Evolutionary conservation across 1,284 basidiomycete species (phyloP), one percentile per base, ranked within the genome.

Genomic region (Limonomyces culmigenus): DNA sequence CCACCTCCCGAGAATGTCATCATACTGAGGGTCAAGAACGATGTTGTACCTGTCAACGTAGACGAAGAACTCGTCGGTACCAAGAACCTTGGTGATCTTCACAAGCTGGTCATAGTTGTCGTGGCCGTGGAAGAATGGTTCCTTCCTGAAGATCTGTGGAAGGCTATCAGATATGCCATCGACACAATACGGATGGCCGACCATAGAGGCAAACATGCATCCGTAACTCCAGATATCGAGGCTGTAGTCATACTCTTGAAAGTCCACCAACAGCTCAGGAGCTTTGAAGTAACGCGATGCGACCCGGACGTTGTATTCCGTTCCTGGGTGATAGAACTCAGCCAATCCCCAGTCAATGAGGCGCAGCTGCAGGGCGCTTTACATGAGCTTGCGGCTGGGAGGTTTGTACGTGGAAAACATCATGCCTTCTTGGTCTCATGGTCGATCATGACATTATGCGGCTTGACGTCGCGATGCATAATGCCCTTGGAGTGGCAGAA

Each of bases 371-470:
- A 37, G 16, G 31, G 2, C 21, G 4, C 29, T 14, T 13, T 14
- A 5, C 23, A 15, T 19, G 16, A 14, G 18, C 14, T 41, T 27
- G 30, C 11, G 11, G 30, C 15, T 10, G 10, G 8, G 30, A 11
- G 16, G 10, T 15, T 8, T 15, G 11, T 32, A 6, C 6, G 8
- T 11, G 6, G 30, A 19, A 15, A 17, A 21, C n/a, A 13, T 27
- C 64, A 43, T 50, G 85, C 87, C 67, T 92, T 91, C 52, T 87
- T 78, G 55, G 84, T 81, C 50, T 96, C 88, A 52, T 97, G 92
- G 59, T 98, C 95, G 56, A 98, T 97, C 91, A 98, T 97, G 40
- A 98, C 92, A 55, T 98, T 98, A 61, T 96, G 91, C 3, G 95
- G 93, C 56, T 98, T 98, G 44, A 98, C 93, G 54, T 98, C 95